These are phyloP conservation scores for Tetracladium marchalianum DNA, from an alignment of 495 filamentous ascomycete genomes.

Conservation along the genomic window DNA sequence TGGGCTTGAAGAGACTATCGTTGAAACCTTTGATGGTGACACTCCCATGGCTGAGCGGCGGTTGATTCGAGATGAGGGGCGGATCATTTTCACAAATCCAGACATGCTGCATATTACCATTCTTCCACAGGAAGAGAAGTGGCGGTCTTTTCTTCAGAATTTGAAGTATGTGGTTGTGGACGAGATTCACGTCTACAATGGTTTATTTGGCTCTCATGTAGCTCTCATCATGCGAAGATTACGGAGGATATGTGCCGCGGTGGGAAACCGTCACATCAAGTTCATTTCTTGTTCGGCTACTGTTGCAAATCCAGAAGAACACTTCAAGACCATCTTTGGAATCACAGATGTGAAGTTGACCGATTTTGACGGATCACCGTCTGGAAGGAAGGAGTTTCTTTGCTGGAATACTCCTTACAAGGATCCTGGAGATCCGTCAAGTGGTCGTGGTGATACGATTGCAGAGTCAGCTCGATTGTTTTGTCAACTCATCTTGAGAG, in stretches of 20 bases:
- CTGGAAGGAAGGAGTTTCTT: conserved; percentile 88
- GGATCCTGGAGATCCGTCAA: conserved; percentile 77
- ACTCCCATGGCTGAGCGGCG: conserved; percentile 74
- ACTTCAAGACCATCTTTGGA: conserved; percentile 93
- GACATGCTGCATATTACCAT: conserved; percentile 98
- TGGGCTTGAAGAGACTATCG: conserved; percentile 60
- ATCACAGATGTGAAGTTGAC: conserved; percentile 64
- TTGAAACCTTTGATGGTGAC: conserved; percentile 95
- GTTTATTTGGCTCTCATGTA: conserved; percentile 86
- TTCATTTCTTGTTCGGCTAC: conserved; percentile 98
- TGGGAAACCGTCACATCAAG: conserved; percentile 80
- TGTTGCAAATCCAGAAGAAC: conserved; percentile 84
- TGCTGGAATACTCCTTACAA: conserved; percentile 98
- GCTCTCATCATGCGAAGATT: conserved; percentile 91
- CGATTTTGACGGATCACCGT: conserved; percentile 89
- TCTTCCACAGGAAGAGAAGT: conserved; percentile 80
- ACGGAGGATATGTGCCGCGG: conserved; percentile 77
- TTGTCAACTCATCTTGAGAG: conserved; percentile 79
- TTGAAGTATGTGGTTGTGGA: conserved; percentile 73
- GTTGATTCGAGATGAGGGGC: conserved; percentile 73
- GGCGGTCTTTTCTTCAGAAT: conserved; percentile 82
- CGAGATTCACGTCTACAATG: conserved; percentile 95
- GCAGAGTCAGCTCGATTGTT: conserved; percentile 82
- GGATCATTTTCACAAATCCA: conserved; percentile 96
- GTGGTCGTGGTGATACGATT: conserved; percentile 74